These are phyloP conservation scores for Poa annua DNA, from an alignment of 176 grass and related monocot species.

Conservation along the genomic window DNA sequence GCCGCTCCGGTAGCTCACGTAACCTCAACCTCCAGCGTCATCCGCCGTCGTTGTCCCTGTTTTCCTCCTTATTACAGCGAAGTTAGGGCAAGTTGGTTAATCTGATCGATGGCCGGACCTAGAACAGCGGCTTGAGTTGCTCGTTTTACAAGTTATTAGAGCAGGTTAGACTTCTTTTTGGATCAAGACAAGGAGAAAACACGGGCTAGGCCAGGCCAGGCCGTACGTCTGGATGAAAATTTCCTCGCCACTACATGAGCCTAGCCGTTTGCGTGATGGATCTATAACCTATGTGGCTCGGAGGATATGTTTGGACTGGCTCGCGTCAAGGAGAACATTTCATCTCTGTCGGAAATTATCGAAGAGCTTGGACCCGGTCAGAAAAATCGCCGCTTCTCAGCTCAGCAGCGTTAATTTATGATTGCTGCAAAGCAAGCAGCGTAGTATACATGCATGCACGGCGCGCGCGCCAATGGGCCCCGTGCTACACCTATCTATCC, in stretches of 20 bases:
- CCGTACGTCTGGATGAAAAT: too few relatives aligned
- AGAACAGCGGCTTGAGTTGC: neutral
- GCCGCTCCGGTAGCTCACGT: neutral
- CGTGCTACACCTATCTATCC: neutral
- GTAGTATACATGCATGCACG: constrained; percentile 17
- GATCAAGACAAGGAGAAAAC: neutral
- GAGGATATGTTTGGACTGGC: neutral
- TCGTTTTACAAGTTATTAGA: constrained; percentile 12
- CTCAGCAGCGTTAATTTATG: too few relatives aligned
- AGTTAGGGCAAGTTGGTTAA: constrained; percentile 12
- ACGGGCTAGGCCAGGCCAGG: too few relatives aligned
- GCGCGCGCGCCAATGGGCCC: neutral
- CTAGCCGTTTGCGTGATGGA: neutral
- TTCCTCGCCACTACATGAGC: neutral
- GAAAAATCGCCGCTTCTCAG: too few relatives aligned
- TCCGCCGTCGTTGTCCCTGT: neutral
- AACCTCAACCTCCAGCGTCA: neutral
- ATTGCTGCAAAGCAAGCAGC: too few relatives aligned
- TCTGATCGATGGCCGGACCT: neutral
- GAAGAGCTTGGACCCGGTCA: neutral
- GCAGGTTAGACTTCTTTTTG: constrained; percentile 11
- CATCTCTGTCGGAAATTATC: neutral
- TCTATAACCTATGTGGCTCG: neutral
- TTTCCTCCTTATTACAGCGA: neutral
- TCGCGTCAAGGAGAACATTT: neutral